Conservation (phyloP, 805 yeast species). For the Candida endomychidarum region DNA sequence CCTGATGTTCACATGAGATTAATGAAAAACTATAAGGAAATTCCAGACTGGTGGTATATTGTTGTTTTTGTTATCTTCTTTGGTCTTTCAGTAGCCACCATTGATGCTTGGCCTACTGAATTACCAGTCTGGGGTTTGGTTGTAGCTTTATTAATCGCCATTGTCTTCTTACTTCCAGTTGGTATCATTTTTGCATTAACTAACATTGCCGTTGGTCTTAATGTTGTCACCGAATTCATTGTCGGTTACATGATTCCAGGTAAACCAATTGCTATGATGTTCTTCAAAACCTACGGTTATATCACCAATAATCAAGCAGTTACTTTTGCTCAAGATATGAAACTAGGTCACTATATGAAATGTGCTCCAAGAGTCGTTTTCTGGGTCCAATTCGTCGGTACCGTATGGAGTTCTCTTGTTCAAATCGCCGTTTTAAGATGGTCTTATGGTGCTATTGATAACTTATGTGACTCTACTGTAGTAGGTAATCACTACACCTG, state of each 20-base stretch:
- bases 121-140: conserved; percentile 44
- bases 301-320: conserved; percentile 51
- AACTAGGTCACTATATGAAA: conserved; percentile 46
- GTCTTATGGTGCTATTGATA: conserved; percentile 36
- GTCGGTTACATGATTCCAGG: conserved; percentile 48
- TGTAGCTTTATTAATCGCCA: conserved; percentile 39
- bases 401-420: conserved; percentile 43
- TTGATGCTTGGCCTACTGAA: conserved; percentile 41
- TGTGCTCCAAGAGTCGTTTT: conserved; percentile 40
- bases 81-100: conserved; percentile 38
- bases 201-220: conserved; percentile 25
- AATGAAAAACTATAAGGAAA: conserved; percentile 45
- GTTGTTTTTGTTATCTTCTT: conserved; percentile 18
- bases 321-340: conserved; percentile 48
- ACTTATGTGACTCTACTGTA: conserved; percentile 34
- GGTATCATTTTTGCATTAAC: conserved; percentile 38
- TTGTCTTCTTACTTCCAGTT: conserved; percentile 40
- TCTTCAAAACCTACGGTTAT: conserved; percentile 48
- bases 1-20: conserved; percentile 49
- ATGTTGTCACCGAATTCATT: conserved; percentile 44
- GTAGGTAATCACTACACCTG: too few relatives aligned
- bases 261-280: conserved; percentile 49
- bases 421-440: conserved; percentile 43
- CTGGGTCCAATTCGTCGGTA: conserved; percentile 44
- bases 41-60: conserved; percentile 46